Percentiles rank a stretch among this genome's conserved stretches.
Conservation (phyloP, 129 eudicot species). For the Mikania micrantha region DNA sequence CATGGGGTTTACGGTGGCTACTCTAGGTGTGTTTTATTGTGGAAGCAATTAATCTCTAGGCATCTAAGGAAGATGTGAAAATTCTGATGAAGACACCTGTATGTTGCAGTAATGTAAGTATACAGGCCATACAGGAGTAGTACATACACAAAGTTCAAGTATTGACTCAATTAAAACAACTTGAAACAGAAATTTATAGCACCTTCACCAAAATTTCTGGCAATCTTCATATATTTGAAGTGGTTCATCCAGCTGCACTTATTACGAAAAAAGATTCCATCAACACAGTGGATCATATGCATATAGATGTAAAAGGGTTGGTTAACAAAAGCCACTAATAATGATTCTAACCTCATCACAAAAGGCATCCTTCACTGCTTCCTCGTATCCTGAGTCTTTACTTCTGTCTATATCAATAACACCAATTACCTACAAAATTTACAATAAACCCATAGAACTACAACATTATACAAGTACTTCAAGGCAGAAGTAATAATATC, state of each 20-base stretch:
- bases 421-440: slow-evolving; percentile 61
- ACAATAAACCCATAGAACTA: not conserved
- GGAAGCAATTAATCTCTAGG: no score
- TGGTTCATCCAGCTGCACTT: slow-evolving; percentile 64
- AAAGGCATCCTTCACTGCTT: slow-evolving; percentile 70
- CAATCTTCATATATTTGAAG: no score
- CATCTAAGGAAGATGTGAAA: slow-evolving; percentile 67
- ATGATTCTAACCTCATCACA: slow-evolving; percentile 73
- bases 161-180: not conserved
- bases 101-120: slow-evolving; percentile 29
- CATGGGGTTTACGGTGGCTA: no score
- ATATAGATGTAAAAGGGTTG: not conserved
- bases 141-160: not conserved
- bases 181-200: not conserved
- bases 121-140: not conserved
- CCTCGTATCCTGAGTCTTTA: slow-evolving; percentile 75
- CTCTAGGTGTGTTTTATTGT: no score
- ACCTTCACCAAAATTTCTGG: slow-evolving; percentile 83
- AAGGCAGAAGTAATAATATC: not conserved
- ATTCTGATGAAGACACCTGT: slow-evolving; percentile 45
- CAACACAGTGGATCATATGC: not conserved
- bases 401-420: slow-evolving; percentile 70
- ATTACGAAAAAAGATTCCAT: slow-evolving; percentile 8
- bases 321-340: not conserved
- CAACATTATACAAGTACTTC: no score